phyloP scores from a whole-genome alignment of 441 rosid species.

The Raphanus hybrid region DNA sequence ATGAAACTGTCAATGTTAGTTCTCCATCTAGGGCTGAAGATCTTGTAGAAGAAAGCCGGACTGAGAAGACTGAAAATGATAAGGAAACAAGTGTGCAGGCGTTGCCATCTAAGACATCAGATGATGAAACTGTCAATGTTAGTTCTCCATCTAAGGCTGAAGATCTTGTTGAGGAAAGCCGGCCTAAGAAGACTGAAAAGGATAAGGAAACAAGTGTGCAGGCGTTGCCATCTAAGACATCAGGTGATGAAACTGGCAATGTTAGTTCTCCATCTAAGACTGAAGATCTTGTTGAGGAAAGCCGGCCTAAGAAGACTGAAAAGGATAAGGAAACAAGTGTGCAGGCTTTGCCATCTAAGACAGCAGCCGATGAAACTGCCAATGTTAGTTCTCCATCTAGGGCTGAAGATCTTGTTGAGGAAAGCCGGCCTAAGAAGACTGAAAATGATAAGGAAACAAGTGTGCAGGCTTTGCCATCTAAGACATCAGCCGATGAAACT shows the following conservation, averaged over 20 bases:
- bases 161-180: constrained; percentile 50
- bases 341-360: constrained; percentile 22
- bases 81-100: too few species aligned
- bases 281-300: not conserved
- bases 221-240: too few species aligned
- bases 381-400: constrained; percentile 46
- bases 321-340: too few species aligned
- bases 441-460: constrained; percentile 54
- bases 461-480: constrained; percentile 52
- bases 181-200: constrained; percentile 2
- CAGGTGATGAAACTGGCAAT: too few species aligned
- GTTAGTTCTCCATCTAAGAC: too few species aligned
- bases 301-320: too few species aligned
- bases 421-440: constrained; percentile 46
- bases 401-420: constrained; percentile 50
- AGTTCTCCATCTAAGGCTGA: constrained; percentile 50
- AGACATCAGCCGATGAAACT: constrained; percentile 38
- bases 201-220: too few species aligned
- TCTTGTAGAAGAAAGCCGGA: constrained; percentile 45
- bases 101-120: constrained; percentile 53
- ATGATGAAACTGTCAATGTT: constrained; percentile 27
- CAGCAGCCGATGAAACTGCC: constrained; percentile 43
- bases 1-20: constrained; percentile 25
- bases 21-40: constrained; percentile 52
- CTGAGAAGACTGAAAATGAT: too few species aligned